Evolutionary conservation across 345 rosid species (phyloP).

Genomic region (Hibiscus mutabilis): DNA sequence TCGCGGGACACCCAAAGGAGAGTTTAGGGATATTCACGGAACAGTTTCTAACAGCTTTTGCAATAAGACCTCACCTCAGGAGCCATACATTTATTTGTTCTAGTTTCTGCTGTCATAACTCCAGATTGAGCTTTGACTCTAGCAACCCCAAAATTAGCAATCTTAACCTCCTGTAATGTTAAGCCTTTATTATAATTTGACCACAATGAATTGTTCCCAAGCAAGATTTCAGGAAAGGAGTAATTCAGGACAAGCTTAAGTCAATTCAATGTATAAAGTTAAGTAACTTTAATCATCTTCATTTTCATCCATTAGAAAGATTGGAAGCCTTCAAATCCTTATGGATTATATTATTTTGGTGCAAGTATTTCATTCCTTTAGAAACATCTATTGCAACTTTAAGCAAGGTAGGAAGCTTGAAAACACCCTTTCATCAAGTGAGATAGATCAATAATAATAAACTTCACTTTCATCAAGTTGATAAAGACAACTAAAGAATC

Average conservation of each 20-base stretch:
- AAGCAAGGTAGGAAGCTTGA: conserved; percentile 81
- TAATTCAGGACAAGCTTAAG: neutral
- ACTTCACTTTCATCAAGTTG: neutral
- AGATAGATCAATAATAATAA: neutral
- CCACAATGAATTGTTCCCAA: neutral
- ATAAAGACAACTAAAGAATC: neutral
- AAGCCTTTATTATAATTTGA: neutral
- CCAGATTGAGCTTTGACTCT: conserved; percentile 88
- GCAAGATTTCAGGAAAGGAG: neutral
- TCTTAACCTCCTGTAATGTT: conserved; percentile 70
- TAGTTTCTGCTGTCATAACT: conserved; percentile 99
- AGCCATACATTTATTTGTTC: conserved; percentile 99
- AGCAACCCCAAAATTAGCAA: conserved; percentile 98
- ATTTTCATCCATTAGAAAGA: conserved; percentile 92
- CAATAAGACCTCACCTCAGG: conserved; percentile 61
- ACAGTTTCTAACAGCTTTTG: neutral
- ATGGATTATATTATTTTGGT: conserved; percentile 91
- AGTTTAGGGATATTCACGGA: neutral
- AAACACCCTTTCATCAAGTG: conserved; percentile 40
- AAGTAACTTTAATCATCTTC: conserved; percentile 33
- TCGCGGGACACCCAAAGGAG: neutral
- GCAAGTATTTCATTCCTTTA: conserved; percentile 97
- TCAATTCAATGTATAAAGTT: neutral
- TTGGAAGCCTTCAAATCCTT: conserved; percentile 96
- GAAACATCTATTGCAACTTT: conserved; percentile 90